Evolutionary conservation across 768 basidiomycete species (phyloP), one percentile per base, ranked within the genome.

Genomic region (Hirschioporus abietinus): DNA sequence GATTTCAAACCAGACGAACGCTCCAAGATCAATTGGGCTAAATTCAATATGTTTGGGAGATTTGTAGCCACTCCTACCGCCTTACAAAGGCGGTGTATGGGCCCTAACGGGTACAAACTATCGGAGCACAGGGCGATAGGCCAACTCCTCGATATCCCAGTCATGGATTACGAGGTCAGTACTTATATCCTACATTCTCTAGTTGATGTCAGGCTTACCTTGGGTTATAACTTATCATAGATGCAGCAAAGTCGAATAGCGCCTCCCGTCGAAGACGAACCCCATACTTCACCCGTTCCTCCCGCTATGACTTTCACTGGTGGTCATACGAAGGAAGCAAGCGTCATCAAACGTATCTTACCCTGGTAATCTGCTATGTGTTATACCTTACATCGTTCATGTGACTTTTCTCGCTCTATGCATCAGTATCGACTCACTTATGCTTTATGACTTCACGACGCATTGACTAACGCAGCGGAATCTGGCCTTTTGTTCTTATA

Each of bases 41-140:
- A 99, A 77, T 97, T 92, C 77, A 91, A 90, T 70, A 90, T 94
- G 85, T 91, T 98, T 80, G 95, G 90, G 34, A 84, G 88, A 67
- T 94, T 95, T 72, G 87, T 96, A 66, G 84, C 86, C 63, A 87
- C 84, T 71, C 90, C 95, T 7, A 83, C 84, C 0, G 85, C 90
- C 68, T 94, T 90, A 71, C 95, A 96, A 77, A 77, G 84, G 10
- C 87, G 91, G 67, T 93, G 91, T 73, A 84, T 84, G 63, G 74
- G 66, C 20, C 79, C 84, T 5, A 75, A 72, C 60, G 86, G 88
- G 60, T 91, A 91, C 70, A 79, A 81, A 59, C 89, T 90, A 73
- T 77, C 77, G n/a, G 84, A 87, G 60, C 84, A 88, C 60, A 72
- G 72, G 1, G 77, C 79, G 57, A 81, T 94, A 64, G 74, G 81